Base-by-base conservation (phyloP, 495 filamentous ascomycete genomes). In the Daldinia childiae region DNA sequence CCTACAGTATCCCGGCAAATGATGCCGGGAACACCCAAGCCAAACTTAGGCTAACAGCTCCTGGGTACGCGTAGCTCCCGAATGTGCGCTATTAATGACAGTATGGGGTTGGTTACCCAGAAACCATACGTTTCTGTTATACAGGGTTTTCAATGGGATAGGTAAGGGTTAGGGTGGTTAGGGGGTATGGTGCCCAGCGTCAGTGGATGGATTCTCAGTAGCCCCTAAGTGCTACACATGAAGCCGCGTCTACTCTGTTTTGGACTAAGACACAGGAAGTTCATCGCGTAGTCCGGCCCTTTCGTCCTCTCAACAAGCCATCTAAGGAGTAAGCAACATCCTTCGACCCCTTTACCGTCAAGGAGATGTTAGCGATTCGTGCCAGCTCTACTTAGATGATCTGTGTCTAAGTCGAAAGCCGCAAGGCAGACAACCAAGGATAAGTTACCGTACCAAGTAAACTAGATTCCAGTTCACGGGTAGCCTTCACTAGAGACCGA, bases 1-100 rank as follows among this genome's bases (percentile, higher is more conserved):
- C 17, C 34, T 29, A 52, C 5, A 9, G 43, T n/a, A 4, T 4
- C 36, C 32, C 43, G 7, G 27, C 51, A n/a, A 55, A 60, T 52
- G 43, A 57, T 17, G 9, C 9, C n/a, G 38, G 11, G 45, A 52
- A 15, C 27, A 50, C 24, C 19, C 32, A 62, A 15, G 32, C 24
- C 36, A 4, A 6, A 45, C 51, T 24, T 29, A 52, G 36, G 50
- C 27, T 63, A 51, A 14, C 29, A 57, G 41, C 12, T 27, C 29
- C 19, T 19, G 19, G 24, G 51, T 51, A 66, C 43, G 30, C 59
- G 27, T 3, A 60, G 2, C 32, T 15, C 29, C 27, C 19, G 4
- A 17, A 64, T 57, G 17, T 58, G 65, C 39, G 57, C 8, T 24
- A 62, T 65, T 65, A 69, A 27, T 29, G 19, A 19, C 17, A 57